phyloP scores from a whole-genome alignment of 306 rosid genomes.

The Abrus precatorius region DNA sequence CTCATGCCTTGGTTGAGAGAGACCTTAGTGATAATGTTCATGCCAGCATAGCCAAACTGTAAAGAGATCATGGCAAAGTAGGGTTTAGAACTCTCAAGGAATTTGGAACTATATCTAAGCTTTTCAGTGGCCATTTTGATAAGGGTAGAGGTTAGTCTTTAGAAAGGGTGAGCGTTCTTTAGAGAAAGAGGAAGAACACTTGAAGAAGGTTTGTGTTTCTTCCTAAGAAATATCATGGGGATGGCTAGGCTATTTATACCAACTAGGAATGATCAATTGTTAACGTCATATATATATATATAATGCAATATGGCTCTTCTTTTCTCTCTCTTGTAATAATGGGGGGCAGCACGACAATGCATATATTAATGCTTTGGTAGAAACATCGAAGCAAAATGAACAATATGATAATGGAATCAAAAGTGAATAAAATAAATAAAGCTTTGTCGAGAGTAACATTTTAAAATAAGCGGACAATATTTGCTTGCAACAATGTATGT shows the following conservation, averaged over 20 bases:
- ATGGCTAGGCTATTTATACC: constrained; percentile 57
- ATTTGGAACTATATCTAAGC: constrained; percentile 52
- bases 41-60: constrained; percentile 94
- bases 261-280: constrained; percentile 33
- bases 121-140: constrained; percentile 59
- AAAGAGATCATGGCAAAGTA: constrained; percentile 88
- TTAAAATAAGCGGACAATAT: background rate
- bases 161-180: background rate
- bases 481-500: background rate
- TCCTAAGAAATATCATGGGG: constrained; percentile 48
- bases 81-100: constrained; percentile 73
- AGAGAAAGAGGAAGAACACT: constrained; percentile 57
- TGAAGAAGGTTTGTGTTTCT: constrained; percentile 56
- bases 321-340: background rate
- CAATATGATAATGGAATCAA: constrained; percentile 16
- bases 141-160: background rate
- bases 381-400: constrained; percentile 9
- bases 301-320: background rate
- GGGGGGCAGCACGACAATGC: constrained; percentile 44
- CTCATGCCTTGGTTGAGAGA: constrained; percentile 96
- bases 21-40: constrained; percentile 87
- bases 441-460: constrained; percentile 4
- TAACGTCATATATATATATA: constrained; percentile 39
- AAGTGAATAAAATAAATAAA: constrained; percentile 6
- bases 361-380: constrained; percentile 32